Percentiles rank a stretch among this genome's conserved stretches.
phyloP scores from a whole-genome alignment of 192 early-diverging fungal genomes.

The Spinellus fusiger region DNA sequence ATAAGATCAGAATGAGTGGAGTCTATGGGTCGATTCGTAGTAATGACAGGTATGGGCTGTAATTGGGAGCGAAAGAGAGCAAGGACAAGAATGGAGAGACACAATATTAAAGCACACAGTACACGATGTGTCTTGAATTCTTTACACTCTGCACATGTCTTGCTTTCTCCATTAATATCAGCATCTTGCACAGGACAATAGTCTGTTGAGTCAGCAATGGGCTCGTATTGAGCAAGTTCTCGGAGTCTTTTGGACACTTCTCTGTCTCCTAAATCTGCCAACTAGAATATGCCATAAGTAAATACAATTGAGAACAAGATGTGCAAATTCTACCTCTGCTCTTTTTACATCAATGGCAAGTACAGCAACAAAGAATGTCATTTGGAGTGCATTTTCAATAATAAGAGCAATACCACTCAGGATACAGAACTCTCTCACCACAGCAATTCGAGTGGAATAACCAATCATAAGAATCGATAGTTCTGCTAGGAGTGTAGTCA shows the following conservation, averaged over 20 bases:
- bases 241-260: not conserved
- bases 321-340: slow-evolving; percentile 48
- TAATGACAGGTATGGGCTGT: not conserved
- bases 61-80: not conserved
- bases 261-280: slow-evolving; percentile 22
- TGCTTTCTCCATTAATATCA: not conserved
- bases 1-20: not conserved
- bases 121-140: slow-evolving; percentile 19
- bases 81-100: not conserved
- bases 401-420: slow-evolving; percentile 61
- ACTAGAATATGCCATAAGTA: slow-evolving; percentile 4
- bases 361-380: slow-evolving; percentile 74
- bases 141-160: slow-evolving; percentile 15
- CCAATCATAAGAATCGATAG: slow-evolving; percentile 53
- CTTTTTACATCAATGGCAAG: slow-evolving; percentile 76
- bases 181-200: not conserved
- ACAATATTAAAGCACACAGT: slow-evolving; percentile 3
- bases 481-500: slow-evolving; percentile 46
- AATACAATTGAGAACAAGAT: not conserved
- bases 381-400: slow-evolving; percentile 69
- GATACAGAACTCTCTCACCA: slow-evolving; percentile 69
- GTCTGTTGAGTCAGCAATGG: not conserved
- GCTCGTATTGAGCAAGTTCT: slow-evolving; percentile 1
- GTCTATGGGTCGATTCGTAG: not conserved
- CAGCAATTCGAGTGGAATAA: slow-evolving; percentile 46